These are phyloP conservation scores for Bolboschoenus planiculmis DNA, from an alignment of 176 grass and related monocot species.

Conservation along the genomic window DNA sequence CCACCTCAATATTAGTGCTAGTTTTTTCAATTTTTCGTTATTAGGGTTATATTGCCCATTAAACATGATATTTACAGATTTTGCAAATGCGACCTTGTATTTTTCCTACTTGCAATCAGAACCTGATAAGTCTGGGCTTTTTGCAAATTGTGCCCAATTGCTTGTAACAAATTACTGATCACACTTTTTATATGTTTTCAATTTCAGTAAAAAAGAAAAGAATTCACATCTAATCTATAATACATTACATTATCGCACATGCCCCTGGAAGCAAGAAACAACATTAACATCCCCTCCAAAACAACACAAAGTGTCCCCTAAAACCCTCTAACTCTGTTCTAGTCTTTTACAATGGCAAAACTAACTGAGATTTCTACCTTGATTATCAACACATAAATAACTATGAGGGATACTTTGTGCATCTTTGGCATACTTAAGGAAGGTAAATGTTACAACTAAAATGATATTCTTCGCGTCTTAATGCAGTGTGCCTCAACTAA, in stretches of 20 bases:
- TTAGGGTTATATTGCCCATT: not conserved
- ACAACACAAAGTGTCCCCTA: not conserved
- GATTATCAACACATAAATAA: slow-evolving; percentile 7
- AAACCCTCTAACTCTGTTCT: not conserved
- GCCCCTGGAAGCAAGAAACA: not conserved
- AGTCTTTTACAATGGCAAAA: not conserved
- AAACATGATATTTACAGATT: not conserved
- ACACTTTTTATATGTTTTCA: not conserved
- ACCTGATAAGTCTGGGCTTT: not conserved
- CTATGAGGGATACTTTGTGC: not conserved
- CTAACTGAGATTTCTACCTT: not conserved
- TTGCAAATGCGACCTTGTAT: not conserved
- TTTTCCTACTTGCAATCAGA: not conserved
- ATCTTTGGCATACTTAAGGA: not conserved
- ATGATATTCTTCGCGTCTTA: not conserved
- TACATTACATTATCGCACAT: not conserved
- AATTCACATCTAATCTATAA: not conserved
- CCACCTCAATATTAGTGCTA: slow-evolving; percentile 24
- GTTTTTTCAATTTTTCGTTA: not conserved
- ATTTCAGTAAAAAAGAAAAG: not conserved
- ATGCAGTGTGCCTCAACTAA: not conserved
- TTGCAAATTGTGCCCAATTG: not conserved
- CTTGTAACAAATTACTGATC: not conserved
- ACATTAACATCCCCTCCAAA: not conserved
- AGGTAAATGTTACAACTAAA: not conserved